Conservation (phyloP, 2,329 filamentous ascomycete species). For the Fusarium neocosmosporiellum region DNA sequence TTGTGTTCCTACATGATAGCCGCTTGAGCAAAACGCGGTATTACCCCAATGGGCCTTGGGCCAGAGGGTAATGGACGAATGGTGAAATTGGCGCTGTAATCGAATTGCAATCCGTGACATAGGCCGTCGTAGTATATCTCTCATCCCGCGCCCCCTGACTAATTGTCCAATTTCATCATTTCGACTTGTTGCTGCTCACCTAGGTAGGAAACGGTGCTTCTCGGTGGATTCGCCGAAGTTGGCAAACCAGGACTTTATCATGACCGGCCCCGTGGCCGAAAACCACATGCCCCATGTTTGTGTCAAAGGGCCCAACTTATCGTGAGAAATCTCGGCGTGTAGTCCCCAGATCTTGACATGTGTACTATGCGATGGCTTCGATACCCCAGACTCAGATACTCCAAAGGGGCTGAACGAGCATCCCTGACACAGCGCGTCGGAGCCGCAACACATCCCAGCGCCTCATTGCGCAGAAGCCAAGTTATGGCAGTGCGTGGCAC, state of each 20-base stretch:
- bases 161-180: slow-evolving; percentile 8
- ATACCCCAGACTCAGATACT: slow-evolving; percentile 22
- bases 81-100: slow-evolving; percentile 27
- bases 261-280: neutral
- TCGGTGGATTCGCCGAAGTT: neutral
- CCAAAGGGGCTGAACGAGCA: slow-evolving; percentile 5
- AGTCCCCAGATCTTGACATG: slow-evolving; percentile 28
- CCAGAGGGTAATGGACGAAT: slow-evolving; percentile 10
- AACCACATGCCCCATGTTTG: neutral
- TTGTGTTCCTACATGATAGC: neutral
- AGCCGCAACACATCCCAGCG: slow-evolving; percentile 25
- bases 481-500: neutral
- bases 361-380: slow-evolving; percentile 6
- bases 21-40: slow-evolving; percentile 13
- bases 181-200: slow-evolving; percentile 5
- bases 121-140: slow-evolving; percentile 21
- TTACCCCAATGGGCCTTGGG: slow-evolving; percentile 13
- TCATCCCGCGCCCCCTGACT: slow-evolving; percentile 11
- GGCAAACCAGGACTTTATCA: neutral
- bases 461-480: slow-evolving; percentile 9
- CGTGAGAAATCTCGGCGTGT: slow-evolving; percentile 10
- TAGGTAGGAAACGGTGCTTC: neutral
- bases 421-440: slow-evolving; percentile 26
- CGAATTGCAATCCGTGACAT: slow-evolving; percentile 33
- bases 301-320: neutral